These are phyloP conservation scores for Talaromyces islandicus DNA, from an alignment of 2,329 filamentous ascomycete species.

Conservation along the genomic window DNA sequence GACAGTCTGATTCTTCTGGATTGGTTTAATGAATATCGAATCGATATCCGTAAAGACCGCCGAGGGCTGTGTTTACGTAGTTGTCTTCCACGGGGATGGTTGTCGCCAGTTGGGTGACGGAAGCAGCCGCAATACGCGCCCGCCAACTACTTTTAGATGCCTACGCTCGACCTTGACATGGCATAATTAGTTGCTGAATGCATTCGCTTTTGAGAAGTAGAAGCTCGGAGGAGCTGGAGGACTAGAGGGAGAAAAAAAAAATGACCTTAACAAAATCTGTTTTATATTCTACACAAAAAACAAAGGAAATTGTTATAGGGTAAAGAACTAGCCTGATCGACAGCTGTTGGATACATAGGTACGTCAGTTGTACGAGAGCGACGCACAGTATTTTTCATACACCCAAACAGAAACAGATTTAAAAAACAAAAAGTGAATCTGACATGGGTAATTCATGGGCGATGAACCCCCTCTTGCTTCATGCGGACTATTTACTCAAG, in stretches of 20 bases:
- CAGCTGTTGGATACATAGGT: background rate
- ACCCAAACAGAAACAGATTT: background rate
- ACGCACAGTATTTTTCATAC: background rate
- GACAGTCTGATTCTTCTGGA: background rate
- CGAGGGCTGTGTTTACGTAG: background rate
- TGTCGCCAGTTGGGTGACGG: background rate
- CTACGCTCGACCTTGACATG: background rate
- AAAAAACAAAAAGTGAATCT: background rate
- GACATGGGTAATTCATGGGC: background rate
- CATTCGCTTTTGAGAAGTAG: background rate
- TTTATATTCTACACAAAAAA: slow-evolving; percentile 10
- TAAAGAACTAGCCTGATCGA: slow-evolving; percentile 7
- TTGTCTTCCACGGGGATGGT: background rate
- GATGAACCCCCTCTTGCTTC: background rate
- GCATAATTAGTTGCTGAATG: background rate
- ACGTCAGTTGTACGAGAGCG: background rate
- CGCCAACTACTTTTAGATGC: background rate
- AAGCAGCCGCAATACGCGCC: background rate
- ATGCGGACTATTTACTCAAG: slow-evolving; percentile 8
- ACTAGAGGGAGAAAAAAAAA: background rate
- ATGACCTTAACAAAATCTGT: background rate
- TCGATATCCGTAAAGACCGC: background rate
- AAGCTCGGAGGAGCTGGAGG: background rate
- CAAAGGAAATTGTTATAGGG: slow-evolving; percentile 11
- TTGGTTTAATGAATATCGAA: background rate